Base-by-base conservation (phyloP, 2,329 filamentous ascomycete genomes). In the Pestalotiopsis sp. region DNA sequence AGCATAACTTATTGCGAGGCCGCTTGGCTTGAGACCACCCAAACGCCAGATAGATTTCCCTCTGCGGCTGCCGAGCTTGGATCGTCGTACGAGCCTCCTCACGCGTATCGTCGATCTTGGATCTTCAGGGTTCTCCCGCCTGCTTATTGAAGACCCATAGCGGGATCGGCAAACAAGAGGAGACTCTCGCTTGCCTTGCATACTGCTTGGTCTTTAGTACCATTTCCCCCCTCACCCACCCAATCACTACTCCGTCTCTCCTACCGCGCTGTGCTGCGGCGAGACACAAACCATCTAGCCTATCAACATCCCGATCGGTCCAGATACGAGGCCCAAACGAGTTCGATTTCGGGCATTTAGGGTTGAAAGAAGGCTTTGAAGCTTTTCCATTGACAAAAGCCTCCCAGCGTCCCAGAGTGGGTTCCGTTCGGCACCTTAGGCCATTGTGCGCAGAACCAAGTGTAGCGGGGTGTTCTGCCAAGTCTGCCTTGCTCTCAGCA, bases 121-220 rank as follows among this genome's bases (percentile, higher is more conserved):
- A 59, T 59, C 57, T 59, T 36, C 57, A 59, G 57, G 57, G 57
- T 36, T 59, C 57, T 59, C 57, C 57, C 57, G 57, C 57, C 57
- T 27, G 57, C 45, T 52, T 52, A 52, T 52, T 52, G 45, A 36
- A 13, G 57, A 36, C 23, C 57, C 57, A 59, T 59, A 59, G 57
- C 27, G 23, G 57, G 57, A 59, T 27, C 57, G 23, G 57, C 57
- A 23, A 20, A 59, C 14, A 52, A 52, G 45, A 59, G 57, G 57
- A 59, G 23, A 59, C 57, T 27, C 23, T 23, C 20, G 20, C 20
- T n/a, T 59, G 57, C 57, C 23, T 59, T 59, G 57, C 57, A 59
- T 59, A 59, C 17, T 27, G 9, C 57, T 13, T 59, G 57, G 31
- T 36, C 57, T 17, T 23, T n/a, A n/a, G 17, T 52, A 20, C 45